Evolutionary conservation across 257 asterid genomes (phyloP).

Genomic region (Gynochthodes officinalis): DNA sequence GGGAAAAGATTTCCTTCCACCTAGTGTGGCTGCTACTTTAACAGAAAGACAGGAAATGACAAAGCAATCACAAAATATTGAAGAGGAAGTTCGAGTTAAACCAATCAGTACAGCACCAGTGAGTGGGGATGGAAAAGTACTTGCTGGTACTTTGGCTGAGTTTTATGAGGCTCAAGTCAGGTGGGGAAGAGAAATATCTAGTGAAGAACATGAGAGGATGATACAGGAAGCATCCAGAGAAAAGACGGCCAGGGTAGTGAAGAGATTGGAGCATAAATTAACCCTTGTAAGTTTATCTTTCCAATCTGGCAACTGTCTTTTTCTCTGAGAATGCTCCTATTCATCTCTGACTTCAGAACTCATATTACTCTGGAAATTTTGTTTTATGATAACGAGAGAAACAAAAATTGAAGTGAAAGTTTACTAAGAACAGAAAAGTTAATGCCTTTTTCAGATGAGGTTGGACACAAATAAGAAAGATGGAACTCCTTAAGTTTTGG

Average conservation of each 20-base stretch:
- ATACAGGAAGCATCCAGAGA: slow-evolving; percentile 68
- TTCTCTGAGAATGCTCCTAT: not conserved
- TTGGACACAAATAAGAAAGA: not conserved
- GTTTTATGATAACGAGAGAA: not conserved
- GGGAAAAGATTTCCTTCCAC: slow-evolving; percentile 94
- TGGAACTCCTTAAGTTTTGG: not conserved
- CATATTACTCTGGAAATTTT: not conserved
- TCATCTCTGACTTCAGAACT: not conserved
- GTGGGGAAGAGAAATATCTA: slow-evolving; percentile 76
- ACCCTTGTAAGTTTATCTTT: slow-evolving; percentile 62
- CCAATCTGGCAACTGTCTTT: slow-evolving; percentile 3
- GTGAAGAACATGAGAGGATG: slow-evolving; percentile 77
- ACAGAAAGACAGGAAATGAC: slow-evolving; percentile 82
- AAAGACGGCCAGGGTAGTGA: slow-evolving; percentile 60
- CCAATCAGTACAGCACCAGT: slow-evolving; percentile 29
- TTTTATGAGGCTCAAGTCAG: slow-evolving; percentile 90
- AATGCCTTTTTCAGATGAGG: not conserved
- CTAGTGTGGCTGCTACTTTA: slow-evolving; percentile 76
- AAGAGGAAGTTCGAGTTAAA: slow-evolving; percentile 64
- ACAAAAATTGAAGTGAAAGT: not conserved
- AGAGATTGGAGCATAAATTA: slow-evolving; percentile 78
- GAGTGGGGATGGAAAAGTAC: slow-evolving; percentile 47
- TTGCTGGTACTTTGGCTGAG: slow-evolving; percentile 89
- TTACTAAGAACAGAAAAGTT: not conserved
- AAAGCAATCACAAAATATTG: slow-evolving; percentile 78